phyloP scores from a whole-genome alignment of 2,329 filamentous ascomycete genomes.

The Colletotrichum musae region DNA sequence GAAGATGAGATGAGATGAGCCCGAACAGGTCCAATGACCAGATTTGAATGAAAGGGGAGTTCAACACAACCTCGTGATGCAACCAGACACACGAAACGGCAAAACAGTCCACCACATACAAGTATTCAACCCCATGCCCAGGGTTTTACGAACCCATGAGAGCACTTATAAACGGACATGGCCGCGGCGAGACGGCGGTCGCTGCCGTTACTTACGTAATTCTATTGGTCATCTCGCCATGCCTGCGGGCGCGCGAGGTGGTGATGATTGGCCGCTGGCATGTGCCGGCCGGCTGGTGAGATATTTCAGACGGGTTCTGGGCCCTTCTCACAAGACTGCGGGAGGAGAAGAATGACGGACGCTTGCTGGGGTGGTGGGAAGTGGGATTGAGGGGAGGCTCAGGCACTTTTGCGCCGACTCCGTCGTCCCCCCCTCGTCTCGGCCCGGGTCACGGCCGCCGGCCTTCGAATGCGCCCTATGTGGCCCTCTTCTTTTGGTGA shows the following conservation, averaged over 20 bases:
- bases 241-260: conserved; percentile 4
- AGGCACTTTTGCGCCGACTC: conserved; percentile 30
- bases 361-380: conserved; percentile 5
- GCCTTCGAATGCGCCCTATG: not conserved
- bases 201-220: conserved; percentile 35
- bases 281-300: conserved; percentile 14
- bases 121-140: conserved; percentile 1
- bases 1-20: not conserved
- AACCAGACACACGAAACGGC: not conserved
- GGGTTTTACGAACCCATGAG: conserved; percentile 13
- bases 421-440: not conserved
- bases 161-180: conserved; percentile 20
- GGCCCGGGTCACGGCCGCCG: too few species aligned
- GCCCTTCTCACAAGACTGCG: conserved; percentile 3
- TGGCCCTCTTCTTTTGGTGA: not conserved
- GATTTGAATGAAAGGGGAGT: not conserved
- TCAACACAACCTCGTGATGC: conserved; percentile 15
- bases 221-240: conserved; percentile 32
- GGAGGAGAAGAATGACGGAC: conserved; percentile 4
- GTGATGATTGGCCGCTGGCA: conserved; percentile 23
- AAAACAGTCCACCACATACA: not conserved
- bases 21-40: conserved; percentile 5
- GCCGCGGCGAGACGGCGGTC: conserved; percentile 1
- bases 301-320: conserved; percentile 25
- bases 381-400: too few species aligned